A percentile compares a stretch with the other conserved stretches of the same genome.
Evolutionary conservation across 2,329 filamentous ascomycete species (phyloP).

Genomic region (Sphaerulina vaccinii): DNA sequence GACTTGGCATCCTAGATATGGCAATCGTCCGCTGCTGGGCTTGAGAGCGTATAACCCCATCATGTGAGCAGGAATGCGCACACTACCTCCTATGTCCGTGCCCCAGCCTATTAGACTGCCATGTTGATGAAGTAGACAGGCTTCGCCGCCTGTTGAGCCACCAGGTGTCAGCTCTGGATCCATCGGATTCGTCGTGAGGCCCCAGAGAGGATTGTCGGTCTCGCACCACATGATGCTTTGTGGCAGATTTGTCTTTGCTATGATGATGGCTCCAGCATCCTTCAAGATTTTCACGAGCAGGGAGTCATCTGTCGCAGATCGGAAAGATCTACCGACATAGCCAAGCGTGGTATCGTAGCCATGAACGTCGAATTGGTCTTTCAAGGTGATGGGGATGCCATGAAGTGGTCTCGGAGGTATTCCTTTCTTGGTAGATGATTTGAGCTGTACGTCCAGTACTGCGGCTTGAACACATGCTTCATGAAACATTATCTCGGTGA

Average conservation of each 20-base stretch:
- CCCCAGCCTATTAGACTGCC: slow-evolving; percentile 51
- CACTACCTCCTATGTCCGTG: slow-evolving; percentile 54
- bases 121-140: slow-evolving; percentile 41
- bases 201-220: slow-evolving; percentile 55
- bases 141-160: slow-evolving; percentile 50
- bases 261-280: slow-evolving; percentile 51
- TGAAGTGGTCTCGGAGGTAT: slow-evolving; percentile 37
- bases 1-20: slow-evolving; percentile 59
- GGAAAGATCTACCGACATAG: slow-evolving; percentile 52
- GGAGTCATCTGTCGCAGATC: slow-evolving; percentile 52
- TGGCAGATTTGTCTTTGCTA: slow-evolving; percentile 54
- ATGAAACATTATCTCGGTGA: slow-evolving; percentile 59
- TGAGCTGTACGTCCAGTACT: slow-evolving; percentile 52
- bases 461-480: slow-evolving; percentile 52
- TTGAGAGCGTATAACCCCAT: slow-evolving; percentile 53
- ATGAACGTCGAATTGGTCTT: slow-evolving; percentile 58
- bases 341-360: slow-evolving; percentile 53
- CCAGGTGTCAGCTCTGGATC: slow-evolving; percentile 48
- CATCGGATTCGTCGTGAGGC: slow-evolving; percentile 49
- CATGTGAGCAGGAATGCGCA: slow-evolving; percentile 51
- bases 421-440: slow-evolving; percentile 43
- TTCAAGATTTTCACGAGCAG: slow-evolving; percentile 52
- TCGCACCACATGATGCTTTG: slow-evolving; percentile 58
- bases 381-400: slow-evolving; percentile 48
- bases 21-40: slow-evolving; percentile 54